Percentiles rank a stretch among this genome's conserved stretches.
Evolutionary conservation across 2,329 filamentous ascomycete genomes (phyloP).

Genomic region (Cytospora schulzeri): DNA sequence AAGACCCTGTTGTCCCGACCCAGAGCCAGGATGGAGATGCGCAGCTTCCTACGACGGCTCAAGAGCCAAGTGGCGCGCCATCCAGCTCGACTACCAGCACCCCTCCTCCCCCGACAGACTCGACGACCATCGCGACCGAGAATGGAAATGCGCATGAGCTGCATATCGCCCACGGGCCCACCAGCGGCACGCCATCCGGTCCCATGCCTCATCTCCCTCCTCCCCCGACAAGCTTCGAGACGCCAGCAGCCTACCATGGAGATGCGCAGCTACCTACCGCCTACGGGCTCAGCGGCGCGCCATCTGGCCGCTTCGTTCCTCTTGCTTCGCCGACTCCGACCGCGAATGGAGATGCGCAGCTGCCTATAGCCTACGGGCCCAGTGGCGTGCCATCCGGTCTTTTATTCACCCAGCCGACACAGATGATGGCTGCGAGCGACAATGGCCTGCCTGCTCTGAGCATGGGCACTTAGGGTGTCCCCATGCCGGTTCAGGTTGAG

Average conservation of each 20-base stretch:
- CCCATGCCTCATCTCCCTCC: no score
- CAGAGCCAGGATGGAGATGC: conserved; percentile 2
- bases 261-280: neutral
- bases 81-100: neutral
- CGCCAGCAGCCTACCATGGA: no score
- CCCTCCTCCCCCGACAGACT: neutral
- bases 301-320: no score
- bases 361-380: neutral
- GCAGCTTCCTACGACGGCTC: conserved; percentile 3
- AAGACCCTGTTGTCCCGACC: neutral
- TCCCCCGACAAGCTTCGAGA: no score
- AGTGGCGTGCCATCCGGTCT: neutral
- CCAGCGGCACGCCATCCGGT: no score
- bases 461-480: conserved; percentile 1
- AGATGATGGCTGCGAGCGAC: neutral
- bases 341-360: neutral
- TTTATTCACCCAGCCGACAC: neutral
- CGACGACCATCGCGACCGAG: neutral
- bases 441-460: neutral
- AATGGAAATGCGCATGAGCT: neutral
- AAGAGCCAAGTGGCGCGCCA: conserved; percentile 9
- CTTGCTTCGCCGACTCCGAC: no score
- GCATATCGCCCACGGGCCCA: no score
- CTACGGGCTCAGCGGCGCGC: neutral
- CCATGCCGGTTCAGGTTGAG: neutral